Evolutionary conservation across 495 filamentous ascomycete genomes (phyloP), one percentile per base, ranked within the genome.

Genomic region (Daldinia grandis): DNA sequence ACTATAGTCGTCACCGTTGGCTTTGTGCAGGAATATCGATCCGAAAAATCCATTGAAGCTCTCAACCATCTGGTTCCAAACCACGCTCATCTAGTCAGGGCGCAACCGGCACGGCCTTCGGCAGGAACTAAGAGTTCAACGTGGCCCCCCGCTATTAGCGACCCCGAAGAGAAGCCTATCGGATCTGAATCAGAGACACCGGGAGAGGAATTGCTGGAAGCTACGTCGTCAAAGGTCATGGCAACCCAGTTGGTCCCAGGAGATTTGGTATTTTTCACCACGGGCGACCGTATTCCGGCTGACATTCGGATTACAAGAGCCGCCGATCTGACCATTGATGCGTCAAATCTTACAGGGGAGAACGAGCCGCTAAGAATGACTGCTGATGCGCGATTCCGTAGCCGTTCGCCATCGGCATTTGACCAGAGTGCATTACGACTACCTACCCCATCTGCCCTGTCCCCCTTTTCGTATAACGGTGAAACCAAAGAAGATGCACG

Each of bases 1-100:
- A 95, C 93, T 49, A 98, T 99, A 75, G 95, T 99, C 17, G 94
- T 98, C 38, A 92, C 92, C 1, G 95, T 98, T 57, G 95, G 93
- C 10, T 99, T 99, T 74, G 87, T 98, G 62, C 95, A 99, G 76
- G 95, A 99, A 79, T 98, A 98, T 77, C 87, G 96, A 63, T 98
- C 95, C 42, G 96, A 99, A 77, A 97, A 98, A 80, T 97, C 94
- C 2, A 87, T 99, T 75, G 95, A 98, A 78, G 95, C 95, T 54
- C 83, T 99, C 61, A 97, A 90, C 76, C 92, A 94, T 66, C 82
- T 99, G 31, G 94, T 98, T 0, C 96, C 95, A 25, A 94, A 98
- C 76, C 92, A 93, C 79, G 95, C 95, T 5, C 93, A 99, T 77
- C 81, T 97, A 9, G 92, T 98, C 37, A 89, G 95, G 57, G 86